Conservation (phyloP, 768 basidiomycete species). For the Pholiota microspora region DNA sequence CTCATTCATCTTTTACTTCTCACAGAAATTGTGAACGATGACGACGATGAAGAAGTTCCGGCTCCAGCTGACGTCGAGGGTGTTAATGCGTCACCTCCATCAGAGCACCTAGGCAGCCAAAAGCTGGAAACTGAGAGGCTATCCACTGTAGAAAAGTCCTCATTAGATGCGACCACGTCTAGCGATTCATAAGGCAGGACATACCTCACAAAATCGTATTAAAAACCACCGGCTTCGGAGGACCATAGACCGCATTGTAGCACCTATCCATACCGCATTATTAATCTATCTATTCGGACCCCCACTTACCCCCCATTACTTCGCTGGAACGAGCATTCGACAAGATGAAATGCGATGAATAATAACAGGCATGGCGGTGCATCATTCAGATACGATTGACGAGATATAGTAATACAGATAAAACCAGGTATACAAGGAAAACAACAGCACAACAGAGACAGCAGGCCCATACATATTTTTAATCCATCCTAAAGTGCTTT, state of each 20-base stretch:
- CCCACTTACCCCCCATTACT: conserved; percentile 7
- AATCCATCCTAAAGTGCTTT: conserved; percentile 63
- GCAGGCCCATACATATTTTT: conserved; percentile 12
- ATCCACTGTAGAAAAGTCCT: conserved; percentile 5
- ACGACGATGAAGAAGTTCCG: conserved; percentile 53
- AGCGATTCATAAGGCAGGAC: conserved; percentile 7
- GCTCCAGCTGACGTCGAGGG: conserved; percentile 10
- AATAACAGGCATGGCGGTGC: too few relatives aligned
- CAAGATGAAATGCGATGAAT: too few relatives aligned
- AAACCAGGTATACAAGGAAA: conserved; percentile 20
- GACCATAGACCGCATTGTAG: conserved; percentile 9
- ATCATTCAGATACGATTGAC: background rate
- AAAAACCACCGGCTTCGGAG: conserved; percentile 14
- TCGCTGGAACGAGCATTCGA: too few relatives aligned
- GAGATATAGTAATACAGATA: conserved; percentile 9
- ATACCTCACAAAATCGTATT: background rate
- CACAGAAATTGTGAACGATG: conserved; percentile 70
- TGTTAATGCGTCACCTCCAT: conserved; percentile 8
- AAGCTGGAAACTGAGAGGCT: conserved; percentile 6
- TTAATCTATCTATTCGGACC: conserved; percentile 19
- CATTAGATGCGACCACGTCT: conserved; percentile 7
- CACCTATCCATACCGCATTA: conserved; percentile 9
- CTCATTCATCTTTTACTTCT: background rate
- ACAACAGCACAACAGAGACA: conserved; percentile 20
- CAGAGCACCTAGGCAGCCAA: conserved; percentile 2